Conservation (phyloP, 2,329 filamentous ascomycete genomes). For the Diaporthe humulicola region DNA sequence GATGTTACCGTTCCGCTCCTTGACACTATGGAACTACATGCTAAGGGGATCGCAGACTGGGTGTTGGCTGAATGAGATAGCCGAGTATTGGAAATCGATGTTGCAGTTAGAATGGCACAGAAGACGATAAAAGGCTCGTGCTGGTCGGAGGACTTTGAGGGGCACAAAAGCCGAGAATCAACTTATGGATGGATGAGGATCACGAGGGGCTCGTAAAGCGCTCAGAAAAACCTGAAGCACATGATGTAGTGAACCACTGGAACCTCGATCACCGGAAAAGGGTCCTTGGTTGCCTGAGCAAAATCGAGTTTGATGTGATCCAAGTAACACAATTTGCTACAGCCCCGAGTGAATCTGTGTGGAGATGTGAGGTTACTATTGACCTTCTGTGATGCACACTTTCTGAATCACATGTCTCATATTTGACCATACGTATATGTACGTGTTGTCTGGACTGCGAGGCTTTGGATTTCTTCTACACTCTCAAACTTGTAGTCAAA, state of each 20-base stretch:
- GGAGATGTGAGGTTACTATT: not conserved
- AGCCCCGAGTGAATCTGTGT: not conserved
- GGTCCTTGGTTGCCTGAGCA: too few relatives aligned
- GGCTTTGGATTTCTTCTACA: not conserved
- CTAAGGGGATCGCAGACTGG: slow-evolving; percentile 39
- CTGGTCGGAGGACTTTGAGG: too few relatives aligned
- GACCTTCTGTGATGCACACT: not conserved
- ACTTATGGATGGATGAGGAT: too few relatives aligned
- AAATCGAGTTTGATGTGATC: too few relatives aligned
- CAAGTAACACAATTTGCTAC: not conserved
- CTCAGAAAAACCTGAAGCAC: too few relatives aligned
- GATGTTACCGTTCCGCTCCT: slow-evolving; percentile 37
- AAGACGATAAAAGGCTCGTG: too few relatives aligned
- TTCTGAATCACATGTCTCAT: not conserved
- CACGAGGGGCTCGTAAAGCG: too few relatives aligned
- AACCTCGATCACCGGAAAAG: too few relatives aligned
- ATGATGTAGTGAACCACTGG: too few relatives aligned
- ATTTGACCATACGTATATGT: not conserved
- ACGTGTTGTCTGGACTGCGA: not conserved
- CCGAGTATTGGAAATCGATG: not conserved
- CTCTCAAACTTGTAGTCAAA: not conserved
- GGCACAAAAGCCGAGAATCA: too few relatives aligned
- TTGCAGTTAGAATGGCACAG: too few relatives aligned
- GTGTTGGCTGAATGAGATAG: slow-evolving; percentile 7
- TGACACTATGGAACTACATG: slow-evolving; percentile 41